phyloP scores from a whole-genome alignment of 441 rosid genomes.

The Raphanus hybrid region DNA sequence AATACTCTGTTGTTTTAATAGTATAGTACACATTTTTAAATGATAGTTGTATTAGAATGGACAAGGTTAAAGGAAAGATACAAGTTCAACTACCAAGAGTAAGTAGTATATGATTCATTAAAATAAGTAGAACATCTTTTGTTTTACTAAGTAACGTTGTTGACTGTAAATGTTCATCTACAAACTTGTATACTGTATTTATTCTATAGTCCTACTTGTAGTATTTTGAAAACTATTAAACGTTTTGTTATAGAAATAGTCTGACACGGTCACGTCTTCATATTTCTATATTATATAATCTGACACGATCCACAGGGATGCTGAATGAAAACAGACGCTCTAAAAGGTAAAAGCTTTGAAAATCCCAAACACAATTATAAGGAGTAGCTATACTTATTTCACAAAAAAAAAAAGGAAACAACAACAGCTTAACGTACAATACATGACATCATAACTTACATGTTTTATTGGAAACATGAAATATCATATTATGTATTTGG shows the following conservation, averaged over 20 bases:
- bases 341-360: neutral
- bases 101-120: neutral
- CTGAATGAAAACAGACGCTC: slow-evolving; percentile 12
- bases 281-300: neutral
- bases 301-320: slow-evolving; percentile 7
- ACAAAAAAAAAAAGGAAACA: neutral
- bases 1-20: neutral
- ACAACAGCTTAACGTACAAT: neutral
- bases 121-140: no score
- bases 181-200: no score
- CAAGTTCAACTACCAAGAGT: slow-evolving; percentile 18
- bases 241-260: no score
- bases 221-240: no score
- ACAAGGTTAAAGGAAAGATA: slow-evolving; percentile 2
- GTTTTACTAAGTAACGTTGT: no score
- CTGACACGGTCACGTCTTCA: no score
- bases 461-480: neutral
- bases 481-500: neutral
- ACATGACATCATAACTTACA: neutral
- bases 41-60: neutral
- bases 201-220: no score
- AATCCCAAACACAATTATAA: neutral
- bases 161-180: no score
- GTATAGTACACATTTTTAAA: neutral
- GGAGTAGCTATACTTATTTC: neutral